phyloP scores from a whole-genome alignment of 495 filamentous ascomycete species.

The Aspergillus leporis region DNA sequence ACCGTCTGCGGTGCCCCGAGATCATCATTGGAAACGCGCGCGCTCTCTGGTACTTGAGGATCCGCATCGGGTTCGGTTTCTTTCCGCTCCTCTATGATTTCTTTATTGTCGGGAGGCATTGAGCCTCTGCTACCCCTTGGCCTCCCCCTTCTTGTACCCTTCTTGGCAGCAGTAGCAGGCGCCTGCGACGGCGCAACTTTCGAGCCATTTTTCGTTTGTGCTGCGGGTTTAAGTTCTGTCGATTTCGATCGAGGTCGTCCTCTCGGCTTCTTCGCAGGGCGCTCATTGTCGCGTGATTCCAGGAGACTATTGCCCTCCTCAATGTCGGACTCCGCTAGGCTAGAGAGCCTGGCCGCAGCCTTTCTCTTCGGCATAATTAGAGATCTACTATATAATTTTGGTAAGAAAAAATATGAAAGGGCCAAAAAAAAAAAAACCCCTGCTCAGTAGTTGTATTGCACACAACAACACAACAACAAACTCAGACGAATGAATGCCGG shows the following conservation, averaged over 20 bases:
- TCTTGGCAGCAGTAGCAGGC: slow-evolving; percentile 38
- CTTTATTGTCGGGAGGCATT: slow-evolving; percentile 25
- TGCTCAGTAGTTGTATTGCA: not conserved
- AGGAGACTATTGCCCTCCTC: slow-evolving; percentile 51
- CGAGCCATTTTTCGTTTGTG: slow-evolving; percentile 20
- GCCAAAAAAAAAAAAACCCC: not conserved
- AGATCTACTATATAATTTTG: slow-evolving; percentile 2
- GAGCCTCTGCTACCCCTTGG: slow-evolving; percentile 39
- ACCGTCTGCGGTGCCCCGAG: slow-evolving; percentile 14
- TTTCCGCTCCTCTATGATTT: slow-evolving; percentile 17
- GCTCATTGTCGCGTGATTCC: slow-evolving; percentile 34
- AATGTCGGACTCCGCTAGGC: slow-evolving; percentile 66
- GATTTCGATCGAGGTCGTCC: slow-evolving; percentile 40
- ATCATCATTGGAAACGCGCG: slow-evolving; percentile 19
- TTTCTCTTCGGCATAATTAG: slow-evolving; percentile 55
- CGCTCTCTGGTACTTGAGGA: slow-evolving; percentile 20
- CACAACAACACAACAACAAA: slow-evolving; percentile 13
- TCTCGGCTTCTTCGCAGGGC: slow-evolving; percentile 42
- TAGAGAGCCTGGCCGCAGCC: slow-evolving; percentile 55
- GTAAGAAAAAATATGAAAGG: not conserved
- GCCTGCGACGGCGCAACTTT: slow-evolving; percentile 18
- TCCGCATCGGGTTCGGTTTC: slow-evolving; percentile 27
- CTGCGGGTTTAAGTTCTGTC: slow-evolving; percentile 21
- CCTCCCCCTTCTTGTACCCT: slow-evolving; percentile 35
- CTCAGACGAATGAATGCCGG: slow-evolving; percentile 1